Evolutionary conservation across 1,284 basidiomycete species (phyloP), one percentile per base, ranked within the genome.

Genomic region (Ustilago trichophora): DNA sequence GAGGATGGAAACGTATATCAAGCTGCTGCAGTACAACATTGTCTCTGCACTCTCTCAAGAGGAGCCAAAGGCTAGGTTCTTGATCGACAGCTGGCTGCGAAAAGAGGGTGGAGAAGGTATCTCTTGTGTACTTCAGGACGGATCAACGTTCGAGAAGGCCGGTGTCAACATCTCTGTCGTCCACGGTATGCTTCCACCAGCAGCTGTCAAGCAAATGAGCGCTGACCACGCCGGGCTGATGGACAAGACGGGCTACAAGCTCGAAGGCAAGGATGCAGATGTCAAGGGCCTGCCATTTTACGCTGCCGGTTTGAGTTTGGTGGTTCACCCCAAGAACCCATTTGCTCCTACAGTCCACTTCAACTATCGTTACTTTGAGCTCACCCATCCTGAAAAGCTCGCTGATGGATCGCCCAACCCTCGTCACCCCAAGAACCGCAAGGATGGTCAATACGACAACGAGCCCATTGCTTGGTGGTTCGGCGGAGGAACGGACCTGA

Each of bases 281-380:
- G 82, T 82, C 73, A 82, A 72, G 83, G 85, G 84, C 48, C 84
- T 97, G 18, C 95, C 94, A 0, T 98, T 95, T 85, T 96, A 93
- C 80, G 95, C 92, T 6, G 91, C 91, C 0, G 95, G 95, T 0
- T 85, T 98, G 73, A 91, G 89, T 60, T 87, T 97, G 72, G 93
- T 98, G 71, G 87, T 98, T 22, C 96, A 98, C 83, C 94, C 95
- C 0, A 87, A 88, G 60, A 96, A 94, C 83, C 96, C 96, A 0
- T 80, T 80, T 48, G 83, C 81, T 7, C 83, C 83, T 3, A 96
- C 93, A n/a, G 89, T 91, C 7, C 95, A 99, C 83, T 88, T 92
- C 69, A 99, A 99, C 83, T 98, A 95, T 80, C 90, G 96, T 50
- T 98, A 98, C 84, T 98, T 99, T 82, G 96, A 98, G 83, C 62